Base-by-base conservation (phyloP, 305 asterid genomes). In the Fraxinus latifolia region DNA sequence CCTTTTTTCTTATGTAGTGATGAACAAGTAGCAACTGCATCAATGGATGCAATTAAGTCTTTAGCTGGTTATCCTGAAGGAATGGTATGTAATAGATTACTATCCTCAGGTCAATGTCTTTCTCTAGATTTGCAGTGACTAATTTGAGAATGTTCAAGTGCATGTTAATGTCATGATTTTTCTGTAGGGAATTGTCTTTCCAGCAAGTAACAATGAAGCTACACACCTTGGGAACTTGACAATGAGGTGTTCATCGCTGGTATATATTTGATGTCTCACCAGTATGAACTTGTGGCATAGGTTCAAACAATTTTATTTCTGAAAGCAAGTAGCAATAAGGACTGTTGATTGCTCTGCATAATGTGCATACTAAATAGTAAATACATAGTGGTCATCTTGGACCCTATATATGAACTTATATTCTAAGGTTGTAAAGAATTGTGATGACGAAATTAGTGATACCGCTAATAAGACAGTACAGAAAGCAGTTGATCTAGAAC, bases 11-110 rank as follows among this genome's bases (percentile, higher is more conserved):
- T 77, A 55, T 87, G 70, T 75, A 94, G 99, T 75, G 96, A 94
- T 87, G 99, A 93, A 80, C 91, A 83, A 89, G 99, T 93, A 81
- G 97, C 97, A 79, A 77, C 97, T 68, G 91, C 98, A 87, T 88
- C 99, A 65, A 82, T 86, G 7, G 91, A 89, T 82, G 95, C 97
- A 80, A 88, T 94, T 50, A 87, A 74, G 86, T 77, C 39, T 77
- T 86, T 95, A 85, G 95, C 90, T 84, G 85, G 83, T 86, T 89
- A 85, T 86, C 89, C 91, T 2, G 91, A 92, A 86, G 92, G 93
- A 90, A 71, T 89, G 90, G 99, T 93, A 87, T 83, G 91, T 82
- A 68, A 75, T 79, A 83, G 53, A 60, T 81, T 77, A 65, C 82
- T 82, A 58, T 80, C 14, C 33, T 83, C 77, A 84, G 84, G 76